Evolutionary conservation across 371 early-diverging fungal genomes (phyloP).

Genomic region (Lichtheimia ornata): DNA sequence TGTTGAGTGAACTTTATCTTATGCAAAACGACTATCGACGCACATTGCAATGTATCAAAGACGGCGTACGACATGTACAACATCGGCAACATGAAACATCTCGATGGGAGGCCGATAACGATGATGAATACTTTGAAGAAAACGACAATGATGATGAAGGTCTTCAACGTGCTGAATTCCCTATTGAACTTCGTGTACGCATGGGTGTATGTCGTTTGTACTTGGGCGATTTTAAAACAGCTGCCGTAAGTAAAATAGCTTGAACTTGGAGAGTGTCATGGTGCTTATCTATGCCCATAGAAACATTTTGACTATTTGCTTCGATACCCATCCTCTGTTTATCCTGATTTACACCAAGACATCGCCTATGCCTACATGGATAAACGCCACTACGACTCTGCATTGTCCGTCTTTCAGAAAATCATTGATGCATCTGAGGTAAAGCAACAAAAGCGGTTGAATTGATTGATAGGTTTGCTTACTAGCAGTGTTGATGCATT

Average conservation of each 20-base stretch:
- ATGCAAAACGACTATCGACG: conserved; percentile 74
- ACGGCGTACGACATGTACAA: conserved; percentile 71
- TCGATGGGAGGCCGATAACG: conserved; percentile 62
- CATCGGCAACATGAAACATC: conserved; percentile 59
- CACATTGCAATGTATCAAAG: conserved; percentile 69
- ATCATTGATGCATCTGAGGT: conserved; percentile 61
- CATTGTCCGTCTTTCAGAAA: conserved; percentile 62
- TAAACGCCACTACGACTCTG: conserved; percentile 64
- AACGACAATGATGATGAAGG: conserved; percentile 17
- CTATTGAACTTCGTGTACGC: conserved; percentile 82
- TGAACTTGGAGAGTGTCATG: not conserved
- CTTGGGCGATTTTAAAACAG: conserved; percentile 68
- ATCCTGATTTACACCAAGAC: conserved; percentile 80
- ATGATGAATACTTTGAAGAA: conserved; percentile 51
- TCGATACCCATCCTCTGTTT: conserved; percentile 53
- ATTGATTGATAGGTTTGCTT: not conserved
- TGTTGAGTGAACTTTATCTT: conserved; percentile 83
- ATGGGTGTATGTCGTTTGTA: conserved; percentile 82
- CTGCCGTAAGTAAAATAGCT: conserved; percentile 49
- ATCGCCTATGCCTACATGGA: conserved; percentile 83
- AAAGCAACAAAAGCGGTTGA: no score
- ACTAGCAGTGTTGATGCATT: no score
- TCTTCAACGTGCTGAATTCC: conserved; percentile 53
- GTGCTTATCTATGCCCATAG: conserved; percentile 23
- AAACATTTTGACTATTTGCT: conserved; percentile 71